Conservation (phyloP, 768 basidiomycete genomes). For the Coprinellus aureogranulatus region DNA sequence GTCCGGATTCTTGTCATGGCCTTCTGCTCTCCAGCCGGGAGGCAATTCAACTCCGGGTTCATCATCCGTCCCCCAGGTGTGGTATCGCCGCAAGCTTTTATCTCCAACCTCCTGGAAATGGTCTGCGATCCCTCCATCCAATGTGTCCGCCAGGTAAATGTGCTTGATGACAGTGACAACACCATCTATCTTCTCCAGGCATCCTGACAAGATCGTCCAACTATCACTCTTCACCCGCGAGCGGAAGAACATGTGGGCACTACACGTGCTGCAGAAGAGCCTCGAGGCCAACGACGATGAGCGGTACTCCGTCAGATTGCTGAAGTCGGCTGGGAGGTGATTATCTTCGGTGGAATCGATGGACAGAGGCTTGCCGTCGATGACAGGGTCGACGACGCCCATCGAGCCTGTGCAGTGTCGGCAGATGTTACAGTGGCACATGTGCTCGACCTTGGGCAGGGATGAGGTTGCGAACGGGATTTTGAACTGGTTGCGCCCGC, state of each 20-base stretch:
- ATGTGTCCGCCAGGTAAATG: slow-evolving; percentile 27
- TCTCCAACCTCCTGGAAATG: slow-evolving; percentile 19
- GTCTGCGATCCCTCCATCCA: slow-evolving; percentile 32
- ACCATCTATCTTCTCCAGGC: slow-evolving; percentile 23
- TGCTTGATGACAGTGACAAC: slow-evolving; percentile 22
- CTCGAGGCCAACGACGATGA: slow-evolving; percentile 17
- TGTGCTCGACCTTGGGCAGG: slow-evolving; percentile 21
- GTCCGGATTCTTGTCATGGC: background rate
- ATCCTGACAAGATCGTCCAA: slow-evolving; percentile 26
- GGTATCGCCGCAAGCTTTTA: slow-evolving; percentile 19
- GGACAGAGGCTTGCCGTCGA: slow-evolving; percentile 9
- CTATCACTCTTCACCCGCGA: background rate
- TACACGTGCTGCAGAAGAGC: slow-evolving; percentile 29
- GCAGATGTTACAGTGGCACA: slow-evolving; percentile 32
- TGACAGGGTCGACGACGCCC: slow-evolving; percentile 16
- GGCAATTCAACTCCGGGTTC: slow-evolving; percentile 9
- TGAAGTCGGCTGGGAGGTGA: background rate
- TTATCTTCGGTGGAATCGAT: slow-evolving; percentile 7
- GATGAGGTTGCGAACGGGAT: slow-evolving; percentile 21
- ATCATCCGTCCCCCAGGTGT: background rate
- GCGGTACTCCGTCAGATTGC: slow-evolving; percentile 22
- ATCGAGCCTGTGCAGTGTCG: slow-evolving; percentile 29
- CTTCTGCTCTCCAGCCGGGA: slow-evolving; percentile 17
- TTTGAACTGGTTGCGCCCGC: slow-evolving; percentile 25
- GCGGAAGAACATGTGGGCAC: slow-evolving; percentile 24